Evolutionary conservation across 345 rosid species (phyloP), one percentile per base, ranked within the genome.

Genomic region (Luvunga scandens): DNA sequence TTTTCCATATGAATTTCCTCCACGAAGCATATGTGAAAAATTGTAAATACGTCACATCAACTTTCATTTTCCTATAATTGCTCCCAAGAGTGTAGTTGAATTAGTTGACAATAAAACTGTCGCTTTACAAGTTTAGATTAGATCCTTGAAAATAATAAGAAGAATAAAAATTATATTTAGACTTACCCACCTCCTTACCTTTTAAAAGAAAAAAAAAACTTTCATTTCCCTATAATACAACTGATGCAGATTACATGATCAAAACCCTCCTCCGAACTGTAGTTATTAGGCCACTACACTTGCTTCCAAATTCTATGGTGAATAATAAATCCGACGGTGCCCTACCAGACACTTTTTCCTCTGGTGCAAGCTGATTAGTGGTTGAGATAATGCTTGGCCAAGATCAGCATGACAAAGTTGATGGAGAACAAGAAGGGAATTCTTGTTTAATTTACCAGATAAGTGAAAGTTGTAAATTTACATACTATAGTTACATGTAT

Each of bases 401-500:
- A 22, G 16, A 21, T 7, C 9, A 65, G 31, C 62, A 14, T 22
- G 34, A 34, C 53, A 66, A 33, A 33, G 24, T n/a, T 22, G 63
- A 66, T 65, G 12, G 9, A 65, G 13, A 7, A 30, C 19, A 24
- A 16, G 24, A 33, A 16, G 19, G n/a, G n/a, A 36, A 7, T 62
- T 25, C 21, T 18, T 9, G 39, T 9, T 19, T 9, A 76, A 55
- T 38, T 66, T 62, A 28, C 39, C 39, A 56, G 28, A 50, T 7
- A 36, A 34, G 27, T 42, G n/a, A 22, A 50, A 42, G 66, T 64
- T 62, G 63, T 60, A 53, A 69, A 71, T 79, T 77, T 76, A 78
- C 77, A 75, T 34, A 14, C 36, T 24, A 31, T 42, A 34, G 69
- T 36, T 66, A 66, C 34, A 50, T 56, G 45, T 48, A 36, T 50